phyloP scores from a whole-genome alignment of 148 eudicot species.

The Diospyros lotus region DNA sequence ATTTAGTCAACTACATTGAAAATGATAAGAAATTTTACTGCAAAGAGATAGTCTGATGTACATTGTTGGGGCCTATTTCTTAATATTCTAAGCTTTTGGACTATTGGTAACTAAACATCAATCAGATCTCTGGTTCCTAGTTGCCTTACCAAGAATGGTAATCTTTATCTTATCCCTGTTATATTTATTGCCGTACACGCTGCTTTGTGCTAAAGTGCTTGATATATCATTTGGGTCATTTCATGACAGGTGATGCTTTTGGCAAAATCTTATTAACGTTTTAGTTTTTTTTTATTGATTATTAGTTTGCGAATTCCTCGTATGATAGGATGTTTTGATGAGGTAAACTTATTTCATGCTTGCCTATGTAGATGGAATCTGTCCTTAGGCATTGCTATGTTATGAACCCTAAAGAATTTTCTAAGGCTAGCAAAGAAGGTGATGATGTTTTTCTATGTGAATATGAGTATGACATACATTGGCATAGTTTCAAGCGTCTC shows the following conservation, averaged over 20 bases:
- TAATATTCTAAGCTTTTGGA: too few species aligned
- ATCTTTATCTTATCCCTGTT: too few species aligned
- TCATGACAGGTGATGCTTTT: too few species aligned
- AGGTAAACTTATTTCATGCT: conserved; percentile 5
- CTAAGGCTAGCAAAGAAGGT: conserved; percentile 69
- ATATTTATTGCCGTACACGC: too few species aligned
- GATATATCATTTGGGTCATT: too few species aligned
- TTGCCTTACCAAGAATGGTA: too few species aligned
- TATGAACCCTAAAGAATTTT: conserved; percentile 73
- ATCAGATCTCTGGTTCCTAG: too few species aligned
- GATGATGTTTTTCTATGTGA: conserved; percentile 96
- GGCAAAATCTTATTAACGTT: background rate
- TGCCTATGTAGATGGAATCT: conserved; percentile 78
- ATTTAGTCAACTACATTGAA: background rate
- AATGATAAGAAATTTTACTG: background rate
- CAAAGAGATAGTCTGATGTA: too few species aligned
- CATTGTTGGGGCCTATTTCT: too few species aligned
- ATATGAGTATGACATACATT: conserved; percentile 82
- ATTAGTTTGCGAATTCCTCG: background rate
- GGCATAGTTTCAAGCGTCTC: conserved; percentile 91
- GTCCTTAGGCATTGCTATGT: conserved; percentile 84
- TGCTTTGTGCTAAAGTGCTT: too few species aligned
- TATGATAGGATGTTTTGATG: background rate
- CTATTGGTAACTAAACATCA: too few species aligned
- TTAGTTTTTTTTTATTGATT: background rate